Conservation (phyloP, 1,139 yeast species). For the Candida gigantensis region DNA sequence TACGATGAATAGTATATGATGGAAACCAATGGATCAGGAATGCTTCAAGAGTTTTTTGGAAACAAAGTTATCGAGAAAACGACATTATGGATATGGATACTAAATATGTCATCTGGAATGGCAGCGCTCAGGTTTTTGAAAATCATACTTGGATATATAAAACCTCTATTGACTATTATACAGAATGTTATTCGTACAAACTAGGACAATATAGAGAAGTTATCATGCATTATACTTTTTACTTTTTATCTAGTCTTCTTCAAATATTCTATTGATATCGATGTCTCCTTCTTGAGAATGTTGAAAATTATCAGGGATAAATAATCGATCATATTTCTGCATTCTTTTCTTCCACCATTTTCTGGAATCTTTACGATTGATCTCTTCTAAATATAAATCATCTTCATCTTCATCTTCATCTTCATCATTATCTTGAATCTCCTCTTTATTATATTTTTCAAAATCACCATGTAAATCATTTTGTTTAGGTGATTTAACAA, state of each 20-base stretch:
- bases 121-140: no score
- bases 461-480: slow-evolving; percentile 22
- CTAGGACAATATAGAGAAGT: no score
- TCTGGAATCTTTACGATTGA: slow-evolving; percentile 36
- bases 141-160: no score
- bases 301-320: slow-evolving; percentile 9
- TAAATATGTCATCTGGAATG: no score
- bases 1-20: no score
- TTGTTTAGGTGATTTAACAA: slow-evolving; percentile 22
- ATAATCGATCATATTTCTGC: slow-evolving; percentile 28
- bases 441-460: slow-evolving; percentile 14
- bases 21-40: no score
- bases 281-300: slow-evolving; percentile 10
- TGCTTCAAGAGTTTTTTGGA: no score
- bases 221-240: no score
- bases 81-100: no score
- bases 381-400: slow-evolving; percentile 40
- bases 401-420: slow-evolving; percentile 37
- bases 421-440: slow-evolving; percentile 7
- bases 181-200: no score
- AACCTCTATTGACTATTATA: no score
- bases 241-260: not conserved
- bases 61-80: no score
- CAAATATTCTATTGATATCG: slow-evolving; percentile 11
- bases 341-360: slow-evolving; percentile 52